Percentiles rank a stretch among this genome's conserved stretches.
phyloP scores from a whole-genome alignment of 768 basidiomycete genomes.

The Tricholoma saponaceum region DNA sequence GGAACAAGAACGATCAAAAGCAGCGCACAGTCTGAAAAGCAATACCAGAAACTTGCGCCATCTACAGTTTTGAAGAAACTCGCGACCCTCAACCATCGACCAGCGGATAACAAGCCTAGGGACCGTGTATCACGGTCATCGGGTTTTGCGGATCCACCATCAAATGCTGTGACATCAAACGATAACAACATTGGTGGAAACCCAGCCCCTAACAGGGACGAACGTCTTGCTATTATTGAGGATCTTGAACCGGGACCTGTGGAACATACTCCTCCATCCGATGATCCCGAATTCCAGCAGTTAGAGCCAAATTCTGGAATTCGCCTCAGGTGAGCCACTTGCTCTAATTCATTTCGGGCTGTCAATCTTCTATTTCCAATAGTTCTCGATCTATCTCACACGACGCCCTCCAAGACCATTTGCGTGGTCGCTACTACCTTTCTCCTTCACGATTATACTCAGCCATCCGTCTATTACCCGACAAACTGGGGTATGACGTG shows the following conservation, averaged over 20 bases:
- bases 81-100: constrained; percentile 27
- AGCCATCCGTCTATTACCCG: constrained; percentile 67
- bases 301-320: constrained; percentile 93
- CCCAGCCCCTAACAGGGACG: constrained; percentile 42
- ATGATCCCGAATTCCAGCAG: constrained; percentile 73
- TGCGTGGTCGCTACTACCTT: constrained; percentile 81
- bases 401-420: constrained; percentile 73
- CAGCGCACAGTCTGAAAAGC: not conserved
- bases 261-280: constrained; percentile 64
- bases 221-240: constrained; percentile 68
- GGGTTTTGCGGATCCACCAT: constrained; percentile 35
- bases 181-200: not conserved
- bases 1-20: not conserved
- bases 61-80: constrained; percentile 54
- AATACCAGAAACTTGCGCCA: constrained; percentile 35
- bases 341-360: not conserved
- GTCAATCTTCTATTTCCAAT: constrained; percentile 8
- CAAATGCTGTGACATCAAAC: constrained; percentile 2
- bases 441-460: constrained; percentile 90
- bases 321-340: constrained; percentile 63
- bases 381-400: constrained; percentile 75
- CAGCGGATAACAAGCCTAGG: constrained; percentile 9
- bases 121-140: constrained; percentile 21
- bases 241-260: constrained; percentile 74
- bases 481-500: constrained; percentile 85